Percentiles rank a stretch among this genome's conserved stretches.
These are phyloP conservation scores for Hypholoma fasciculare DNA, from an alignment of 768 basidiomycete genomes.

Conservation along the genomic window DNA sequence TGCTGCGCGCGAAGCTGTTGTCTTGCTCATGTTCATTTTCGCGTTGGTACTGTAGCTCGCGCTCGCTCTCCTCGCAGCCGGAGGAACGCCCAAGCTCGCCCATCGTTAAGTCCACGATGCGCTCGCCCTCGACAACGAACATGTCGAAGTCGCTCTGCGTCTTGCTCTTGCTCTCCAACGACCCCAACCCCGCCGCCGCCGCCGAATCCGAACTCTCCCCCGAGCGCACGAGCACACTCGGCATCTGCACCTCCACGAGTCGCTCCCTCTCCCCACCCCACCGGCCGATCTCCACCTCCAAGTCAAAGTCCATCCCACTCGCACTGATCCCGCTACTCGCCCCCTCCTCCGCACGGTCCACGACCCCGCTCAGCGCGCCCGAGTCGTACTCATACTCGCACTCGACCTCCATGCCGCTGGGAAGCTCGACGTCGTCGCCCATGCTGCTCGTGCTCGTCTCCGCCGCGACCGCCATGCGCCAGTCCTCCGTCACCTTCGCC, in stretches of 20 bases:
- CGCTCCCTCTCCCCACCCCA: constrained; percentile 8
- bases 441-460: constrained; percentile 4
- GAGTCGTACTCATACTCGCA: neutral
- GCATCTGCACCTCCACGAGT: constrained; percentile 30
- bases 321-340: no score
- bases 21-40: neutral
- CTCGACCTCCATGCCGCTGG: constrained; percentile 2
- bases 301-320: neutral
- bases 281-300: constrained; percentile 7
- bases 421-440: constrained; percentile 8
- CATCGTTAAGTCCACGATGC: constrained; percentile 28
- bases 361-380: constrained; percentile 8
- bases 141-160: constrained; percentile 20
- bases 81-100: neutral
- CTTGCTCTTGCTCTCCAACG: constrained; percentile 7
- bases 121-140: constrained; percentile 23
- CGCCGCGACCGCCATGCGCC: constrained; percentile 1
- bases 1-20: neutral
- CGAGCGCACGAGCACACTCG: constrained; percentile 20
- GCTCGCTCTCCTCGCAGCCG: no score
- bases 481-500: neutral
- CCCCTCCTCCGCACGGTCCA: neutral
- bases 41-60: no score
- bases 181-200: constrained; percentile 10
- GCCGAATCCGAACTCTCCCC: constrained; percentile 6